Conservation (phyloP, 2,329 filamentous ascomycete species). For the Hypomyces perniciosus region DNA sequence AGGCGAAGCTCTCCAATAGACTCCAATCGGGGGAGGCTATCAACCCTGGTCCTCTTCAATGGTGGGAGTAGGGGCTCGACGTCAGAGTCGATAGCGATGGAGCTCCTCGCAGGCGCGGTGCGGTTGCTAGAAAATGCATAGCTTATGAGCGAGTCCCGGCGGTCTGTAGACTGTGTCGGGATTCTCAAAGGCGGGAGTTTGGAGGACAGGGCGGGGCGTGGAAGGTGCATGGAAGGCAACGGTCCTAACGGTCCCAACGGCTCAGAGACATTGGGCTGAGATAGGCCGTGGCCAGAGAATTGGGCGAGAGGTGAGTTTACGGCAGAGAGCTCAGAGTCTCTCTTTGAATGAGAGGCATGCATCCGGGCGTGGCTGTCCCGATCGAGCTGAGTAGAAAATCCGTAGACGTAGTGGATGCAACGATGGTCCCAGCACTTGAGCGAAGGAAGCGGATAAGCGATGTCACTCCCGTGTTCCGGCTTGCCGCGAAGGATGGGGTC, state of each 20-base stretch:
- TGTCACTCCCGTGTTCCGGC: slow-evolving; percentile 6
- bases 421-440: slow-evolving; percentile 51
- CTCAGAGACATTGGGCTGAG: slow-evolving; percentile 10
- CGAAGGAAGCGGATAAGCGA: slow-evolving; percentile 20
- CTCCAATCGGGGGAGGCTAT: slow-evolving; percentile 45
- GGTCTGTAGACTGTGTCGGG: slow-evolving; percentile 23
- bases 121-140: slow-evolving; percentile 36
- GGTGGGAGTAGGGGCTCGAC: slow-evolving; percentile 49
- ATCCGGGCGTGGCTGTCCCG: slow-evolving; percentile 45
- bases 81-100: slow-evolving; percentile 41
- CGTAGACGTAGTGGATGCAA: slow-evolving; percentile 54
- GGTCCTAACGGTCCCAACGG: slow-evolving; percentile 2
- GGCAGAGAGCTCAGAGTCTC: slow-evolving; percentile 41
- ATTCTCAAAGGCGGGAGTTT: slow-evolving; percentile 25
- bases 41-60: slow-evolving; percentile 45
- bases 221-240: slow-evolving; percentile 34
- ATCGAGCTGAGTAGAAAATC: slow-evolving; percentile 45
- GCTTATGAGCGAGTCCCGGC: slow-evolving; percentile 20
- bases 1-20: slow-evolving; percentile 52
- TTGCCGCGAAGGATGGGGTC: slow-evolving; percentile 39
- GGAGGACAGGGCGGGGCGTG: slow-evolving; percentile 24
- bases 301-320: slow-evolving; percentile 13
- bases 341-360: slow-evolving; percentile 36
- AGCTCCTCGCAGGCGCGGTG: slow-evolving; percentile 30
- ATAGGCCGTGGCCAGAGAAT: slow-evolving; percentile 1